Evolutionary conservation across 768 basidiomycete species (phyloP).

Genomic region (Hortiboletus flavorubellus): DNA sequence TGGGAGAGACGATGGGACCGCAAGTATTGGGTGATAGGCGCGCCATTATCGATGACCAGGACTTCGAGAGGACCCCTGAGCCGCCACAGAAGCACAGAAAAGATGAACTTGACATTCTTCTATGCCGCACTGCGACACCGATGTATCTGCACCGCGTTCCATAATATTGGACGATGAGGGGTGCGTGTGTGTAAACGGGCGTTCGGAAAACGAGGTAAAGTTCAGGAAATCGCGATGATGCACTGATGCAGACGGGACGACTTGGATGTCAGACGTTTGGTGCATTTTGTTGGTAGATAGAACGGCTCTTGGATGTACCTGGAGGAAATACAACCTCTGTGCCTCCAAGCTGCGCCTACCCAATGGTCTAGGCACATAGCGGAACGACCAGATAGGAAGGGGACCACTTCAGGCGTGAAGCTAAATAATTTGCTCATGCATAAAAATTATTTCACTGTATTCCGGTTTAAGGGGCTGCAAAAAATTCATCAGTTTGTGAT

Average conservation of each 20-base stretch:
- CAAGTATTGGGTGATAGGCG: conserved; percentile 19
- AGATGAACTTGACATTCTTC: conserved; percentile 18
- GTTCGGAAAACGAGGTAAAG: conserved; percentile 11
- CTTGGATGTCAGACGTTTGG: neutral
- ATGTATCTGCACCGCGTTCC: conserved; percentile 15
- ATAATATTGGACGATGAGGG: conserved; percentile 9
- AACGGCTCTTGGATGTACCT: neutral
- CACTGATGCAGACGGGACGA: conserved; percentile 4
- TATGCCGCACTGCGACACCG: conserved; percentile 15
- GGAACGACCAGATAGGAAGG: neutral
- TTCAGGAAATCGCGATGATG: conserved; percentile 13
- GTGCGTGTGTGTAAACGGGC: conserved; percentile 16
- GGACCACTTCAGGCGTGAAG: conserved; percentile 8
- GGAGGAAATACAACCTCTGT: neutral
- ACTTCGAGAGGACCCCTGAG: conserved; percentile 19
- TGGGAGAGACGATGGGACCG: neutral
- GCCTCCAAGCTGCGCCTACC: conserved; percentile 2
- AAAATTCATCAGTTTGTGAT: conserved; percentile 6
- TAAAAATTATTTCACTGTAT: conserved; percentile 8
- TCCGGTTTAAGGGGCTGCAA: neutral
- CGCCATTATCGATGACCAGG: conserved; percentile 24
- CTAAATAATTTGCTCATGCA: conserved; percentile 9
- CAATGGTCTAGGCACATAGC: neutral
- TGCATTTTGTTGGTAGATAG: neutral
- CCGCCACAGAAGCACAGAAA: conserved; percentile 27